A percentile compares a stretch with the other conserved stretches of the same genome.
These are phyloP conservation scores for Thelonectria olida DNA, from an alignment of 2,329 filamentous ascomycete genomes.

Conservation along the genomic window DNA sequence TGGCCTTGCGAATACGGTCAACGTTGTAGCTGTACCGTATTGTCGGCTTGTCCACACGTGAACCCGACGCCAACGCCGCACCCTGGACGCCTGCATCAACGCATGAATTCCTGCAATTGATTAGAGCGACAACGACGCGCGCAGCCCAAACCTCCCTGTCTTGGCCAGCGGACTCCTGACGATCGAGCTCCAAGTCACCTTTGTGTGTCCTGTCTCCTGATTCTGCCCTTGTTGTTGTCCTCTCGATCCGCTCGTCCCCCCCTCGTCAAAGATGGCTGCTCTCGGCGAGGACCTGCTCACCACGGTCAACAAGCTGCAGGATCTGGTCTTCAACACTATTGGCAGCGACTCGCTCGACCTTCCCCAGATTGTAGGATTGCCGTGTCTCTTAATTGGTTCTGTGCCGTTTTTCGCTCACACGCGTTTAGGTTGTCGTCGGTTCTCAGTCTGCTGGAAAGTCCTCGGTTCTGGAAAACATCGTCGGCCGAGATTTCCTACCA, in stretches of 20 bases:
- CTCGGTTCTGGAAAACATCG: constrained; percentile 98
- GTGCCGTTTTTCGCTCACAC: constrained; percentile 27
- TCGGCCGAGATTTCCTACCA: constrained; percentile 95
- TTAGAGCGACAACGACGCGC: constrained; percentile 40
- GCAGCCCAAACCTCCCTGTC: constrained; percentile 36
- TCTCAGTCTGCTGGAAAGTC: constrained; percentile 99
- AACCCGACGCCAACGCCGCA: constrained; percentile 33
- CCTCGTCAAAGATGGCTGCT: constrained; percentile 75
- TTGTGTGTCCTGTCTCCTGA: constrained; percentile 22
- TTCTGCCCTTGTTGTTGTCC: constrained; percentile 18
- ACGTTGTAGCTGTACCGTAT: constrained; percentile 19
- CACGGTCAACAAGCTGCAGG: constrained; percentile 98
- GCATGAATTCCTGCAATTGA: constrained; percentile 42
- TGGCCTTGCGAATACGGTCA: background rate
- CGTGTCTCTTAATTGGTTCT: constrained; percentile 23
- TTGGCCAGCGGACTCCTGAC: constrained; percentile 33
- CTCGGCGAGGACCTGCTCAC: constrained; percentile 94
- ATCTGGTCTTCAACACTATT: constrained; percentile 99
- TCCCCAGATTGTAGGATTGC: constrained; percentile 87
- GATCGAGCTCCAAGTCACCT: constrained; percentile 25
- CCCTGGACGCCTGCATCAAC: constrained; percentile 29
- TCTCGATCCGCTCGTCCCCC: constrained; percentile 10
- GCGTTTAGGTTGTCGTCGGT: constrained; percentile 87
- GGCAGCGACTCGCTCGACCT: constrained; percentile 97
- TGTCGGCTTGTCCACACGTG: constrained; percentile 42